phyloP scores from a whole-genome alignment of 1,284 basidiomycete species.

The Sporisorium scitamineum region DNA sequence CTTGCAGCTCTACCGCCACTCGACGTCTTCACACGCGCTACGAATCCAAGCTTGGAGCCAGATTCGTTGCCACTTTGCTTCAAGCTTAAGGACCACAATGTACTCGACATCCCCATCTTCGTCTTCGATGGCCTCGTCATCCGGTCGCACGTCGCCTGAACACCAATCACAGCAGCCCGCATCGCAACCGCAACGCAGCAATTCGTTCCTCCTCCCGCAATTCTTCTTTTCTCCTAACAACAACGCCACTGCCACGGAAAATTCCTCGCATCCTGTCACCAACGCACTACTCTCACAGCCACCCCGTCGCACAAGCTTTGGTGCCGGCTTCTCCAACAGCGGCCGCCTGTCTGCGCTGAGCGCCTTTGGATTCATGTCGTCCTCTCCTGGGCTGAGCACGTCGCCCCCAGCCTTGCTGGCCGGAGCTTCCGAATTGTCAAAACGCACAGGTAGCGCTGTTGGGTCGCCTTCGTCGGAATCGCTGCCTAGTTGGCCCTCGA shows the following conservation, averaged over 20 bases:
- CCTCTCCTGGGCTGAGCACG: slow-evolving; percentile 21
- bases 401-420: slow-evolving; percentile 26
- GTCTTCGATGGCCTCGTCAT: slow-evolving; percentile 35
- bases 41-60: too few relatives aligned
- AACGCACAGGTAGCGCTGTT: slow-evolving; percentile 16
- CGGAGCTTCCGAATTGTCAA: slow-evolving; percentile 19
- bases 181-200: slow-evolving; percentile 29
- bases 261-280: slow-evolving; percentile 12
- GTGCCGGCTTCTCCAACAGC: slow-evolving; percentile 26
- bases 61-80: background rate
- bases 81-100: slow-evolving; percentile 7
- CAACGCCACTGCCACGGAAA: slow-evolving; percentile 7
- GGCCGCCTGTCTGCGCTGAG: slow-evolving; percentile 44
- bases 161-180: slow-evolving; percentile 15
- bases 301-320: slow-evolving; percentile 50
- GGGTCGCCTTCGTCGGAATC: slow-evolving; percentile 24
- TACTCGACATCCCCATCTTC: slow-evolving; percentile 46
- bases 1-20: too few relatives aligned
- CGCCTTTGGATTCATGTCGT: slow-evolving; percentile 41
- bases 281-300: slow-evolving; percentile 30
- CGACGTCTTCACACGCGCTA: too few relatives aligned
- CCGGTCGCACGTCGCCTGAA: slow-evolving; percentile 44
- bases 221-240: slow-evolving; percentile 28
- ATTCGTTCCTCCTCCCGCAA: slow-evolving; percentile 43
- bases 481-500: slow-evolving; percentile 9